Conservation (phyloP, 495 filamentous ascomycete species). For the Tuber aestivum region DNA sequence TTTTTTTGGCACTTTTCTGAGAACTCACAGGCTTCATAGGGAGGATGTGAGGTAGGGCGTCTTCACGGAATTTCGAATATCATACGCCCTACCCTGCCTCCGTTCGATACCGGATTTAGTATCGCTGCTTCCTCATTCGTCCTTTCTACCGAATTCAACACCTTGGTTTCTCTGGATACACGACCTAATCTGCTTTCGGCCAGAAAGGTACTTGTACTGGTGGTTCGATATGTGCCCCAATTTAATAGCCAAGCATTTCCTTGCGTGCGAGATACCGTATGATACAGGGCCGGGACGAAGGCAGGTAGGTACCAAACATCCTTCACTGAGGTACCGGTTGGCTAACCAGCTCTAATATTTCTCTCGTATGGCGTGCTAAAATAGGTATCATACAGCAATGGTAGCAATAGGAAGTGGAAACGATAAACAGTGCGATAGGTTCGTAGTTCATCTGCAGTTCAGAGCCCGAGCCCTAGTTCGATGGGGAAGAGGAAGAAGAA, state of each 20-base stretch:
- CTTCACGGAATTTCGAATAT: neutral
- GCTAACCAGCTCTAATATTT: neutral
- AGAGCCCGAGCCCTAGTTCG: neutral
- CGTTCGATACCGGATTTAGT: neutral
- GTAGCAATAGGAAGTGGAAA: neutral
- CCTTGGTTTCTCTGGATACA: neutral
- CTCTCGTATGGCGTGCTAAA: neutral
- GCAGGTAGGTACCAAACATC: neutral
- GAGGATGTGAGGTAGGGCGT: conserved; percentile 3
- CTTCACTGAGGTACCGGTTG: neutral
- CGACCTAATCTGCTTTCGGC: neutral
- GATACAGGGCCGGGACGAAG: conserved; percentile 17
- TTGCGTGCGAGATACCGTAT: conserved; percentile 25
- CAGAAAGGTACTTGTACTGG: conserved; percentile 27
- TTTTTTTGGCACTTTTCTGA: conserved; percentile 6
- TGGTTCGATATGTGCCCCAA: conserved; percentile 28
- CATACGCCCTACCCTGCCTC: neutral
- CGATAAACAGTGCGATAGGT: neutral
- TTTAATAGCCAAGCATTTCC: conserved; percentile 35
- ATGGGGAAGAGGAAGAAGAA: neutral
- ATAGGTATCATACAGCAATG: neutral
- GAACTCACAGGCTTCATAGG: neutral
- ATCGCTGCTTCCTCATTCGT: neutral
- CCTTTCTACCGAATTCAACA: neutral
- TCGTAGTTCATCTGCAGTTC: neutral